A percentile compares a stretch with the other conserved stretches of the same genome.
Evolutionary conservation across 257 asterid species (phyloP).

Genomic region (Scutellaria galericulata): DNA sequence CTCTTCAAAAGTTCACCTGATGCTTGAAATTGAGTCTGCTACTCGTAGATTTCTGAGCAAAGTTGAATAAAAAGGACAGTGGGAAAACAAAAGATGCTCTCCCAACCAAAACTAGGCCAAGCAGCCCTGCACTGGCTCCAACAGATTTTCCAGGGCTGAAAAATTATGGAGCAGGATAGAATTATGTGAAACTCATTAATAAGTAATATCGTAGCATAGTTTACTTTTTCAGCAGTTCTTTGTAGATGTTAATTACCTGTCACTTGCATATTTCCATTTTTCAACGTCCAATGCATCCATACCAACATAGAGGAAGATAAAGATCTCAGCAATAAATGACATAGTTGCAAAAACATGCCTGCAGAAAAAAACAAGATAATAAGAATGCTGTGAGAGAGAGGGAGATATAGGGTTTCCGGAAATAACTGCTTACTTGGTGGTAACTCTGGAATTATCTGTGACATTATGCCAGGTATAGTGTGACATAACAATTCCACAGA

Average conservation of each 20-base stretch:
- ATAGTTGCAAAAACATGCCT: slow-evolving; percentile 76
- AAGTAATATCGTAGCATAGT: background rate
- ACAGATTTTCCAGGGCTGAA: slow-evolving; percentile 70
- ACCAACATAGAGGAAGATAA: slow-evolving; percentile 87
- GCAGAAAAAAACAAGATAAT: slow-evolving; percentile 32
- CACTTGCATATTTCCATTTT: slow-evolving; percentile 64
- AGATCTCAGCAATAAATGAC: slow-evolving; percentile 68
- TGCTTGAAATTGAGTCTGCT: slow-evolving; percentile 57
- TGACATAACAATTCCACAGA: slow-evolving; percentile 86
- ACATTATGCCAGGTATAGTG: slow-evolving; percentile 84
- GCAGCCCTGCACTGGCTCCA: slow-evolving; percentile 58
- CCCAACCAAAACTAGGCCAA: slow-evolving; percentile 68
- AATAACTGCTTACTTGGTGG: slow-evolving; percentile 59
- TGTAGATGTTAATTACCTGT: slow-evolving; percentile 43
- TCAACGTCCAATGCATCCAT: slow-evolving; percentile 89
- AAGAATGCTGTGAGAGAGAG: background rate
- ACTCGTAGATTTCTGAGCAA: slow-evolving; percentile 36
- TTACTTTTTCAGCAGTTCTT: background rate
- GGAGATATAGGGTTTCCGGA: background rate
- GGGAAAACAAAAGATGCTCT: slow-evolving; percentile 77
- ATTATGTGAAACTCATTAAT: slow-evolving; percentile 17
- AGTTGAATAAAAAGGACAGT: slow-evolving; percentile 57
- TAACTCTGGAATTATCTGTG: slow-evolving; percentile 62
- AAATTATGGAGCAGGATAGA: background rate
- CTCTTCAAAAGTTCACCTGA: slow-evolving; percentile 48